Conservation (phyloP, 495 filamentous ascomycete species). For the Talaromyces trachyspermus region DNA sequence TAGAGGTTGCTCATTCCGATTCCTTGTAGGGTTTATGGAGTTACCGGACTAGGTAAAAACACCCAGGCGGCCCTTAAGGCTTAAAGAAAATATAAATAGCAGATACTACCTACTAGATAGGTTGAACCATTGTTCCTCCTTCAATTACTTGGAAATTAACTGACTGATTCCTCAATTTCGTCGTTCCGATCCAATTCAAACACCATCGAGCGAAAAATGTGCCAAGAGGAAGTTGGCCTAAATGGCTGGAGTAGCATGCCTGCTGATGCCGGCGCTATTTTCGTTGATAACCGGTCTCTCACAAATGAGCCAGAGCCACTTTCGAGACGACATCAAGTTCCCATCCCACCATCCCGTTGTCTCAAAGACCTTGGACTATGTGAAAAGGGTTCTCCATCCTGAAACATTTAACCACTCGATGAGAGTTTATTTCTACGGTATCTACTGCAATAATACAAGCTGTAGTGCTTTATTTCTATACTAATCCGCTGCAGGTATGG, state of each 20-base stretch:
- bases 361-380: constrained; percentile 18
- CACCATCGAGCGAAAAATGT: too few relatives aligned
- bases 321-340: constrained; percentile 14
- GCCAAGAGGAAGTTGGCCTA: constrained; percentile 15
- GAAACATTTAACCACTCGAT: constrained; percentile 67
- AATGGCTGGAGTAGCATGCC: constrained; percentile 24
- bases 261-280: constrained; percentile 22
- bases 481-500: constrained; percentile 14
- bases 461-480: neutral
- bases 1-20: too few relatives aligned
- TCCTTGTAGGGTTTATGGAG: too few relatives aligned
- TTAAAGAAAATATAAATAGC: too few relatives aligned
- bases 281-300: constrained; percentile 16
- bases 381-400: constrained; percentile 15
- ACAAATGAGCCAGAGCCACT: constrained; percentile 13
- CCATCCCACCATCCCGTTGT: constrained; percentile 18
- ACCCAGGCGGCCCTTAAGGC: too few relatives aligned
- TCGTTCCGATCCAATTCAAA: too few relatives aligned
- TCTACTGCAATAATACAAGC: neutral
- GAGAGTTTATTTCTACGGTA: constrained; percentile 65
- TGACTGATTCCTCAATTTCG: too few relatives aligned
- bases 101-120: too few relatives aligned
- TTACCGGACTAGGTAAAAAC: too few relatives aligned
- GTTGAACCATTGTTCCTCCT: too few relatives aligned
- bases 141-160: too few relatives aligned